Conservation (phyloP, 1,284 basidiomycete genomes). For the Ustilago sp. region DNA sequence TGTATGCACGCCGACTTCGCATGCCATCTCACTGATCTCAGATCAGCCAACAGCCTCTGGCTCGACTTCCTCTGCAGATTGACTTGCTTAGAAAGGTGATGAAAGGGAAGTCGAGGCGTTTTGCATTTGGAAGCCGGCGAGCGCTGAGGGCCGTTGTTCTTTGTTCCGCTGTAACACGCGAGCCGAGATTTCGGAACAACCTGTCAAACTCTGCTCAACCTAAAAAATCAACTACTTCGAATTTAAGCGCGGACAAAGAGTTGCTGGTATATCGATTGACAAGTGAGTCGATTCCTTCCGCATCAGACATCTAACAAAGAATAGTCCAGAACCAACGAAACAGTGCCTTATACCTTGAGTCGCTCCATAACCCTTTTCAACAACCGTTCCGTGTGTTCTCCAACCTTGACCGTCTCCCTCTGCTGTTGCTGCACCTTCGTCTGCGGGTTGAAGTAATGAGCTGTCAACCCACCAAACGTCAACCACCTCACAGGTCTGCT, state of each 20-base stretch:
- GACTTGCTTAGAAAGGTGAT: background rate
- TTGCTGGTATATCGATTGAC: too few species aligned
- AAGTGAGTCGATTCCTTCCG: too few species aligned
- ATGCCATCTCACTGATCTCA: background rate
- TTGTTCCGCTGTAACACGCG: background rate
- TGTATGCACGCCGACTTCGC: constrained; percentile 7
- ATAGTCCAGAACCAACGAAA: background rate
- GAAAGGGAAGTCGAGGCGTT: background rate
- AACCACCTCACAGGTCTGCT: constrained; percentile 1
- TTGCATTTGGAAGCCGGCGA: background rate
- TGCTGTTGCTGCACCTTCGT: background rate
- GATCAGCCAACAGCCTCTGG: background rate
- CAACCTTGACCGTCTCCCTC: constrained; percentile 5
- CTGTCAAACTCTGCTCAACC: constrained; percentile 35
- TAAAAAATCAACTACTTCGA: background rate
- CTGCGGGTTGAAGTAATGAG: constrained; percentile 12
- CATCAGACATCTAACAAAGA: background rate
- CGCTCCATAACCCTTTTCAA: background rate
- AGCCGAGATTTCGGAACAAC: constrained; percentile 8
- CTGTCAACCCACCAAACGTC: constrained; percentile 9
- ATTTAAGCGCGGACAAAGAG: background rate
- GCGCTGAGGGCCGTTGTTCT: background rate
- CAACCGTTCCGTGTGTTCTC: background rate
- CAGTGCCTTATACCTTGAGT: background rate
- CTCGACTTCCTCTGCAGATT: background rate